Base-by-base conservation (phyloP, 179 eudicot species). In the Heliamphora pulchella region DNA sequence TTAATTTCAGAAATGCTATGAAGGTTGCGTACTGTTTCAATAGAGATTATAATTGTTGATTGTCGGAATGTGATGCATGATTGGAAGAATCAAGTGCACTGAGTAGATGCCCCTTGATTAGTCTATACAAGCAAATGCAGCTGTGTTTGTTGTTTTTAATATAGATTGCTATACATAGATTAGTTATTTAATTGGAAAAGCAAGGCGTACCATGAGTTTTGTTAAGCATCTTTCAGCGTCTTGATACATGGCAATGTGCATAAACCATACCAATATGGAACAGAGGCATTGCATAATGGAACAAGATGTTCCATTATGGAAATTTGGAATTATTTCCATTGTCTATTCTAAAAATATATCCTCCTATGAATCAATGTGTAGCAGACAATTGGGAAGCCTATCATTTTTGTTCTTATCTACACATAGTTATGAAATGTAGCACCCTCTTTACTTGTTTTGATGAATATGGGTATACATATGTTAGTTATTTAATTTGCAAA, bases 51-150 rank as follows among this genome's bases (percentile, higher is more conserved):
- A 70, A 4, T 51, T 66, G 53, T 61, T 77, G 69, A 4, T 53
- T 67, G 47, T 39, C 50, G 39, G 74, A 67, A 17, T 78, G 8
- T 67, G 48, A 31, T 78, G 80, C 64, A 51, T 78, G 80, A 13
- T 67, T 51, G 39, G 51, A 55, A 46, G 64, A 8, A 51, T 67
- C 9, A 14, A 50, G 5, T 50, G 15, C 61, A 14, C 15, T 15
- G 20, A 20, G 61, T 77, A 18, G 14, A 46, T 20, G 48, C 6
- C n/a, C 54, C 62, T 51, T 51, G 46, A 48, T 50, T 48, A 17
- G 31, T 14, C 7, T 11, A 11, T 47, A 10, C 9, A 13, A 18
- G 11, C 48, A 53, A 61, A 53, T 8, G 5, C 22, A 0, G 64
- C 77, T 31, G 4, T 39, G 63, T 74, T 14, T 31, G 54, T 74